Evolutionary conservation across 139 green algal genomes (phyloP).

Genomic region (Coccomyxa sp.): DNA sequence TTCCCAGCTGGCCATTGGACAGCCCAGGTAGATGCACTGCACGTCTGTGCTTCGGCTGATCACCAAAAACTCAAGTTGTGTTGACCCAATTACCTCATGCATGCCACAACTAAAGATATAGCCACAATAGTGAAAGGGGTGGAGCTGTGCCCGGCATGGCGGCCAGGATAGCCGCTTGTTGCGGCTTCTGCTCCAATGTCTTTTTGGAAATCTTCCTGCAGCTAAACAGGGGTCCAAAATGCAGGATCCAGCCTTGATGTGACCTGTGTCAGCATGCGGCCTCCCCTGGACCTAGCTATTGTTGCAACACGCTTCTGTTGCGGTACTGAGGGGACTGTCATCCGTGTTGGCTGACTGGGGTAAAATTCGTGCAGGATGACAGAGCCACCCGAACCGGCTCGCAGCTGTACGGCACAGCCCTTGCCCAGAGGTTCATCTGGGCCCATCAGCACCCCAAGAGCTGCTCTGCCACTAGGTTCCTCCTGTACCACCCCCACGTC

Average conservation of each 20-base stretch:
- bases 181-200: too few relatives aligned
- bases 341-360: too few relatives aligned
- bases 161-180: too few relatives aligned
- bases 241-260: neutral
- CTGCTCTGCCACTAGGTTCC: neutral
- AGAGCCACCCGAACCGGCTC: neutral
- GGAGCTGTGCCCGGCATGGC: too few relatives aligned
- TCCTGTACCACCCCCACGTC: neutral
- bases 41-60: neutral
- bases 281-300: neutral
- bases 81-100: too few relatives aligned
- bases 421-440: neutral
- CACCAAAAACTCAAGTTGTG: neutral
- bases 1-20: neutral
- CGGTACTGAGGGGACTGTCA: neutral
- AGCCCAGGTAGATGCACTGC: neutral
- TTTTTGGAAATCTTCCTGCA: too few relatives aligned
- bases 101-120: too few relatives aligned
- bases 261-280: neutral
- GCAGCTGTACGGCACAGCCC: neutral
- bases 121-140: too few relatives aligned
- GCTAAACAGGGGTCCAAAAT: neutral
- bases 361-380: too few relatives aligned
- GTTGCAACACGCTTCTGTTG: neutral
- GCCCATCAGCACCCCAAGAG: neutral